Percentiles rank a stretch among this genome's conserved stretches.
Conservation (phyloP, 2,329 filamentous ascomycete genomes). For the Nothopassalora personata region DNA sequence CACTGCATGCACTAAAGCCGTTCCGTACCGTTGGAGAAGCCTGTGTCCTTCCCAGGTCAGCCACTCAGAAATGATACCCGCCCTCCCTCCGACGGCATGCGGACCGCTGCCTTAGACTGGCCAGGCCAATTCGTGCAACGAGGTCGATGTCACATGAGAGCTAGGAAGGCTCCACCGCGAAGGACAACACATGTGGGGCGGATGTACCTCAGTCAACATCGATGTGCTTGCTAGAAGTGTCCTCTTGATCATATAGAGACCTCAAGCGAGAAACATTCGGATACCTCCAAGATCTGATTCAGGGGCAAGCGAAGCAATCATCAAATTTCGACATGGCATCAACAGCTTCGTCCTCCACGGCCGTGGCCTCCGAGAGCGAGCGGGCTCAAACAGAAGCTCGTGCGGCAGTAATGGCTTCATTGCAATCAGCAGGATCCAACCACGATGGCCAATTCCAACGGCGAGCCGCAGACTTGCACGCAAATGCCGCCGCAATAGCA, state of each 20-base stretch:
- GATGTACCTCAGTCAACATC: neutral
- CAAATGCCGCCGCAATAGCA: conserved; percentile 59
- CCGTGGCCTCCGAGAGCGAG: conserved; percentile 15
- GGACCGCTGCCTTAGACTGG: conserved; percentile 10
- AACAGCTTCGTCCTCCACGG: conserved; percentile 15
- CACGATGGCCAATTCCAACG: conserved; percentile 63
- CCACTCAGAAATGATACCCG: conserved; percentile 13
- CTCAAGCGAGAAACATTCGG: neutral
- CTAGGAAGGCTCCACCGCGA: conserved; percentile 9
- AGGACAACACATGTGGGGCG: conserved; percentile 5
- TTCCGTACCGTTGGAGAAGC: conserved; percentile 8
- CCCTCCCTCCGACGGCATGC: conserved; percentile 11
- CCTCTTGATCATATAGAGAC: neutral
- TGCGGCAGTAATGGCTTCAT: conserved; percentile 46
- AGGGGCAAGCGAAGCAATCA: neutral
- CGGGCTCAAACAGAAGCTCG: conserved; percentile 45
- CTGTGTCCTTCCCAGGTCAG: neutral
- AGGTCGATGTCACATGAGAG: conserved; percentile 12
- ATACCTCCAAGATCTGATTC: neutral
- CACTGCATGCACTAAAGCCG: conserved; percentile 5
- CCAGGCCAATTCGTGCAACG: conserved; percentile 8
- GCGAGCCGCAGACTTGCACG: conserved; percentile 64
- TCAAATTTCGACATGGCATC: conserved; percentile 7
- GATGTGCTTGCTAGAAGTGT: neutral
- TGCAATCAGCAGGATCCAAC: conserved; percentile 57